Percentiles rank a stretch among this genome's conserved stretches.
Conservation (phyloP, 2,329 filamentous ascomycete genomes). For the Paracoccidioides lutzii region DNA sequence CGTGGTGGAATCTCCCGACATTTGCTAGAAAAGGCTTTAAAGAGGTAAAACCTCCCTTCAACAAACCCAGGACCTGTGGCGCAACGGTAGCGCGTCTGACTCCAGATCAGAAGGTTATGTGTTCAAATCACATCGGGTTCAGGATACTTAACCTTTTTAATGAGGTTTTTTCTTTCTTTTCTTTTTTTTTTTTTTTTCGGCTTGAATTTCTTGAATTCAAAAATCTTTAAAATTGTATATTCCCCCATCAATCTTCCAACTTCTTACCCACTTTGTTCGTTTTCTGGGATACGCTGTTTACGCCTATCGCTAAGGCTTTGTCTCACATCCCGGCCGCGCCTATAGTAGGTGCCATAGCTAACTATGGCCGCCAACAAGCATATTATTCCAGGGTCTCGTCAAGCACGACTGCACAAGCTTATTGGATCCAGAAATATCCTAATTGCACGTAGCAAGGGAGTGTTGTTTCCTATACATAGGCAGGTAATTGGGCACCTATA, state of each 20-base stretch:
- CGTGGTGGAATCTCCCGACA: no score
- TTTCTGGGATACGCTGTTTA: neutral
- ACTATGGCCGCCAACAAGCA: no score
- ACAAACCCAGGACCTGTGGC: conserved; percentile 2
- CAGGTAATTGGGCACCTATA: no score
- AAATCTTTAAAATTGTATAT: neutral
- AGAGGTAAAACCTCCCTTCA: neutral
- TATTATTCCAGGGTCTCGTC: no score
- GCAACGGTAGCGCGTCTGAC: conserved; percentile 9
- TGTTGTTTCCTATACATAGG: no score
- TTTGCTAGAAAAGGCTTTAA: neutral
- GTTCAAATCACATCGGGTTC: conserved; percentile 8
- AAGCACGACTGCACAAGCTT: no score
- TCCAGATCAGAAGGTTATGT: conserved; percentile 9
- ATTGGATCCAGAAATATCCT: no score
- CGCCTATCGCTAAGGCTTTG: no score
- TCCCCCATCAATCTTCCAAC: no score
- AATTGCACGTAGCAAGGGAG: no score
- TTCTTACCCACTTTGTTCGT: neutral
- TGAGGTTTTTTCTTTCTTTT: neutral
- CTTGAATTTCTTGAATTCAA: neutral
- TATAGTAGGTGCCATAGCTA: no score
- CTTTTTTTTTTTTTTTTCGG: neutral
- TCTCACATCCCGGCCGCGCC: no score
- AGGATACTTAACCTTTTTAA: neutral